Evolutionary conservation across 2,329 filamentous ascomycete species (phyloP), one percentile per base, ranked within the genome.

Genomic region (Cercospora sp.): DNA sequence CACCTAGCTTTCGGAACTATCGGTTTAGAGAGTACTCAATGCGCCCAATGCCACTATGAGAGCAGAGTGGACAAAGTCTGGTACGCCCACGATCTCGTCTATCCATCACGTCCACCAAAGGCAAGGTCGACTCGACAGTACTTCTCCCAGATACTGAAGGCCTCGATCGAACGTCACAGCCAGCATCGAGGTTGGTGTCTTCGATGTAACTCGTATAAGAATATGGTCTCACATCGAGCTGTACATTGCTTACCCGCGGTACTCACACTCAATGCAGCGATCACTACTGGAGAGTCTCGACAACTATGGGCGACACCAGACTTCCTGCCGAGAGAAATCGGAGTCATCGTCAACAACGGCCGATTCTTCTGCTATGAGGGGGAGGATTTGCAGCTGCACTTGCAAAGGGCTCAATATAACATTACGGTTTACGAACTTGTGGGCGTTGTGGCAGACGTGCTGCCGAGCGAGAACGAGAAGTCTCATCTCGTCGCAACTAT

Each of bases 341-440:
- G 95, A 42, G 88, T 99, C 75, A 92, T 97, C 66, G 88, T 97
- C 66, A 92, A 96, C 68, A 88, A 92, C 74, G 93, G 92, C n/a
- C 92, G 97, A 76, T 92, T 98, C 76, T 94, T 92, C 79, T 97
- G 94, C 79, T 98, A 93, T 72, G 94, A 99, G 79, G 94, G 95
- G 2, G 90, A 97, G 63, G 94, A 98, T 74, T 80, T 99, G 71
- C 90, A 90, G 76, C 81, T 91, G 59, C 92, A 95, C 73, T 81
- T 96, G 23, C 90, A 94, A 75, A 87, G 91, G 33, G 91, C 91
- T 23, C 90, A 90, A 6, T 91, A 94, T 67, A 90, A 91, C 61
- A 91, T 98, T 60, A 88, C 89, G 12, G 90, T 98, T 0, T 99
- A 97, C 78, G 96, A 97, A 68, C 84, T 99, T 28, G 89, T 97